Conservation (phyloP, 73 alveolate genomes). For the Loxodes magnus region DNA sequence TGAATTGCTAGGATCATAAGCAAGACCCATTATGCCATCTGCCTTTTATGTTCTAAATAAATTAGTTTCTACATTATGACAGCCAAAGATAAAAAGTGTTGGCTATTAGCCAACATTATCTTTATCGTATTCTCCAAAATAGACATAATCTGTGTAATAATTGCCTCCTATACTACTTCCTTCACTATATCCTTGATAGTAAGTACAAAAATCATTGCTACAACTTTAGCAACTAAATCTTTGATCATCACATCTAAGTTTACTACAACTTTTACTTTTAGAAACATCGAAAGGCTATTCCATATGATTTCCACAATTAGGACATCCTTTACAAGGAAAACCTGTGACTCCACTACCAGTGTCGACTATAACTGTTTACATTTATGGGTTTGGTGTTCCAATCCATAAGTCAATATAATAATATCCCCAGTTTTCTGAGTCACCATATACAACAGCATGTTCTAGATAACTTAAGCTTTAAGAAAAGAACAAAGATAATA, state of each 20-base stretch:
- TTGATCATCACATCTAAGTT: background rate
- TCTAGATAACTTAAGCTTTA: too few relatives aligned
- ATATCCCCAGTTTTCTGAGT: slow-evolving; percentile 8
- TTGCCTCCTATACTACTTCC: slow-evolving; percentile 50
- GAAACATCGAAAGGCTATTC: slow-evolving; percentile 6
- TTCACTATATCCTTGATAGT: slow-evolving; percentile 47
- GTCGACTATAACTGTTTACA: slow-evolving; percentile 69
- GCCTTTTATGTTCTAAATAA: slow-evolving; percentile 70
- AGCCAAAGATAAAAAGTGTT: slow-evolving; percentile 45
- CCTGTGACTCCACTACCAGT: slow-evolving; percentile 80
- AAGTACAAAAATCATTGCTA: slow-evolving; percentile 20
- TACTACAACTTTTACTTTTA: slow-evolving; percentile 5
- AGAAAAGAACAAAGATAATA: too few relatives aligned
- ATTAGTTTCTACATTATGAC: slow-evolving; percentile 75
- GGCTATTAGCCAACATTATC: background rate
- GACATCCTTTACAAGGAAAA: slow-evolving; percentile 64
- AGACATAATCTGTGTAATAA: slow-evolving; percentile 28
- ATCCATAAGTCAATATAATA: slow-evolving; percentile 52
- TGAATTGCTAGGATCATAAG: slow-evolving; percentile 14
- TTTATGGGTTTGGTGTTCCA: slow-evolving; percentile 55
- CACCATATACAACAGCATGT: slow-evolving; percentile 6
- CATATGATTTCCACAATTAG: slow-evolving; percentile 62
- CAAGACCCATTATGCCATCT: slow-evolving; percentile 85
- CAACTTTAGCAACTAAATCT: slow-evolving; percentile 17
- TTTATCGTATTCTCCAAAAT: slow-evolving; percentile 35